Evolutionary conservation across 2,329 filamentous ascomycete species (phyloP), one percentile per base, ranked within the genome.

Genomic region (Botrytis elliptica): DNA sequence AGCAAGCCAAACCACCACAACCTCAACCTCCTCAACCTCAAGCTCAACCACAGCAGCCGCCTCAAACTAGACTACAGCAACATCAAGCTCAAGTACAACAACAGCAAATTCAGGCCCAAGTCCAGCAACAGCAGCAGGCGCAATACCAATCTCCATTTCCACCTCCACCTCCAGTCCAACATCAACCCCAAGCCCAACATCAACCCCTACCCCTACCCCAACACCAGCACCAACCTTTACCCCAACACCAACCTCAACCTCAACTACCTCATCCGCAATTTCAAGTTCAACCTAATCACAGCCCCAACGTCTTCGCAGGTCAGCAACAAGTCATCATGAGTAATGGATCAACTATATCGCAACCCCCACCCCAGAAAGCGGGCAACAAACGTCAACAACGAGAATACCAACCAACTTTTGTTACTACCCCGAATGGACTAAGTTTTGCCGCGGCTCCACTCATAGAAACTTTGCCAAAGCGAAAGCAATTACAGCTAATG

Each of bases 401-500:
- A 20, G 46, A 52, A 42, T 69, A 69, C 20, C 66, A 69, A 44
- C 49, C 66, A 44, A 57, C 49, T 20, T 69, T 69, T 57, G 65
- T 67, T 22, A 67, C 65, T 38, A 67, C 65, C 9, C 49, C 49
- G 16, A 42, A 52, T 33, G 66, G 68, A 38, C 29, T 64, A 29
- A 33, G 55, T 20, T 69, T 69, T 57, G 66, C 66, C 33, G 38
- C 77, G 49, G 60, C 70, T 36, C 75, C 79, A n/a, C 66, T 80
- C 14, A 81, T 81, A 57, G 79, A 81, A 62, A 77, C 74, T 14
- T 64, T 81, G 46, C 79, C 80, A 3, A 81, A 79, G 66, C 75
- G 72, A 64, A 81, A 81, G 70, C 80, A 81, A 69, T 74, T 79
- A 59, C 79, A 81, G 55, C 75, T 81, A 40, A 81, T 80, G 70